A percentile compares a stretch with the other conserved stretches of the same genome.
phyloP scores from a whole-genome alignment of 176 grass and related monocot genomes.

The Hsuehochloa calcarea region DNA sequence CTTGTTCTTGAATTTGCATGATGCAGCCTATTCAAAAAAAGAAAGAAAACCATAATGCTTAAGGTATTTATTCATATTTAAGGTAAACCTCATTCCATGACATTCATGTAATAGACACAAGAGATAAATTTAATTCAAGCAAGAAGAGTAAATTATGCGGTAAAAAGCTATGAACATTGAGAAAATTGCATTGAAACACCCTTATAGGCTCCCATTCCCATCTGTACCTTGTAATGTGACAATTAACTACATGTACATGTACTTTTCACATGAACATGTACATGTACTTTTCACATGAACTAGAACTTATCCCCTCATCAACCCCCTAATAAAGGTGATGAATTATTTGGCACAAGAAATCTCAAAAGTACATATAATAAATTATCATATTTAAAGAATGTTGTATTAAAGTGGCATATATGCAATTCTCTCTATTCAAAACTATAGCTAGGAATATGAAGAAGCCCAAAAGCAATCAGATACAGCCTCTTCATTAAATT shows the following conservation, averaged over 20 bases:
- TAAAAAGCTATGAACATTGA: neutral
- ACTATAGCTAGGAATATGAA: neutral
- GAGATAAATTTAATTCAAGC: neutral
- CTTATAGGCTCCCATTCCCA: neutral
- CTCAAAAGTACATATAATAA: neutral
- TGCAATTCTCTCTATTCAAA: neutral
- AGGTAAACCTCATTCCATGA: neutral
- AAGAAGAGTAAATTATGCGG: neutral
- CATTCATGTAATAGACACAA: neutral
- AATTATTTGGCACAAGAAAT: neutral
- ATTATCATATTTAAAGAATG: no score
- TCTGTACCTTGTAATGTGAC: neutral
- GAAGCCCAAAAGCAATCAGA: neutral
- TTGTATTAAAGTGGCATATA: neutral
- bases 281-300: neutral
- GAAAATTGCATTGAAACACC: neutral
- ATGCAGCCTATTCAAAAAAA: slow-evolving; percentile 44
- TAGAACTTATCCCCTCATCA: neutral
- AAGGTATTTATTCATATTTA: slow-evolving; percentile 6
- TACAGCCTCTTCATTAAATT: no score
- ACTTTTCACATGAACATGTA: neutral
- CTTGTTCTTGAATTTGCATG: slow-evolving; percentile 70
- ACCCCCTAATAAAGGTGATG: neutral
- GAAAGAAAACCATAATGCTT: slow-evolving; percentile 7
- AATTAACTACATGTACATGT: neutral